Base-by-base conservation (phyloP, 1,139 yeast genomes). In the Yamadazyma diddensiae region DNA sequence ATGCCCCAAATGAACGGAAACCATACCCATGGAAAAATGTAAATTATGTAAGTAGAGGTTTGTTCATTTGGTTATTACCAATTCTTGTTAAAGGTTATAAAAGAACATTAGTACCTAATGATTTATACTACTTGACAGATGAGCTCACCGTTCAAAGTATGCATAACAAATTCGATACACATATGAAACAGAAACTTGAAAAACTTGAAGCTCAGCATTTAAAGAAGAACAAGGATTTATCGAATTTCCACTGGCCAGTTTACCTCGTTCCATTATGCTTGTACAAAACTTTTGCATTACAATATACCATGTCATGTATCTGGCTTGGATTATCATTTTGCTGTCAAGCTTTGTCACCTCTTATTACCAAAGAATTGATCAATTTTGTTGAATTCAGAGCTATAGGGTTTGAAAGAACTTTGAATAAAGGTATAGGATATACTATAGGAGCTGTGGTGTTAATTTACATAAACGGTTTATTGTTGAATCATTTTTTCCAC, bases 11-110 rank as follows among this genome's bases (percentile, higher is more conserved):
- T 17, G 73, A 68, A 32, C 48, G 74, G 25, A 45, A 45, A 21
- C 45, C 49, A 2, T 68, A 65, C 41, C 73, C 71, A 4, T 65
- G 70, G 69, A 53, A 54, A 26, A 35, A 28, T 6, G 45, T 55
- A 9, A 59, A 56, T 35, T 29, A 42, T 4, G 23, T 63, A 14
- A 49, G 44, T 28, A 53, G 62, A 39, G 45, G 61, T 20, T 49
- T 65, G 3, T 68, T 68, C 39, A 54, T 53, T 52, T 68, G 75
- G 74, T 49, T 68, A 35, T 54, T 57, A 53, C 73, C 73, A 8
- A 52, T 66, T 8, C 46, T 68, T 37, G 42, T 47, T 23, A 64
- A 59, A 39, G 75, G 74, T 10, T 69, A 68, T 46, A 62, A 62
- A 40, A 49, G 74, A 35, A 67, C 73, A 2, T 56, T 69, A 38